phyloP scores from a whole-genome alignment of 148 eudicot genomes.

The Rhododendron griersonianum region DNA sequence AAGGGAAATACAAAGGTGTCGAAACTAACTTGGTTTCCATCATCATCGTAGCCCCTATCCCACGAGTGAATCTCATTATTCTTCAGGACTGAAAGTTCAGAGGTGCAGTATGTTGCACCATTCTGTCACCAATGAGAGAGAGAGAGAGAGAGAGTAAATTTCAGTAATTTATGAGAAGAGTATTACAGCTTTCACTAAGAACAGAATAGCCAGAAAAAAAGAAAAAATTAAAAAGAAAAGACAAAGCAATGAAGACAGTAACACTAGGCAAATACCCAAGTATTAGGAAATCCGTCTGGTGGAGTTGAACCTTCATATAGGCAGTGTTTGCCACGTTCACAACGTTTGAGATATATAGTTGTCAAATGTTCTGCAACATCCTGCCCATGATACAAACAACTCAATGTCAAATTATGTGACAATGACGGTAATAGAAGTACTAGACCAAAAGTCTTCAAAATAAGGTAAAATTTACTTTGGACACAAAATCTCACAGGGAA shows the following conservation, averaged over 20 bases:
- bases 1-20: neutral
- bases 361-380: conserved; percentile 98
- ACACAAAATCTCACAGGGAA: neutral
- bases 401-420: neutral
- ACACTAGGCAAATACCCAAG: conserved; percentile 56
- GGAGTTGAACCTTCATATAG: conserved; percentile 95
- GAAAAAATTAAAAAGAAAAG: neutral
- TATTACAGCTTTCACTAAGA: neutral
- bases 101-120: conserved; percentile 70
- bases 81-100: conserved; percentile 74
- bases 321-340: conserved; percentile 91
- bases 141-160: neutral
- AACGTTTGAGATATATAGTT: conserved; percentile 70
- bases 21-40: conserved; percentile 74
- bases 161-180: neutral
- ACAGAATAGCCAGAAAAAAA: too few relatives aligned
- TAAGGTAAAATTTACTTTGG: neutral
- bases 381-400: conserved; percentile 34
- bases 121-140: conserved; percentile 36
- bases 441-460: neutral
- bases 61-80: conserved; percentile 82
- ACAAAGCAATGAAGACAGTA: neutral
- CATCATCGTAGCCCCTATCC: conserved; percentile 91
- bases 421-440: neutral
- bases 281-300: conserved; percentile 84